A percentile compares a stretch with the other conserved stretches of the same genome.
Conservation (phyloP, 345 rosid genomes). For the Sisymbrium altissimum region DNA sequence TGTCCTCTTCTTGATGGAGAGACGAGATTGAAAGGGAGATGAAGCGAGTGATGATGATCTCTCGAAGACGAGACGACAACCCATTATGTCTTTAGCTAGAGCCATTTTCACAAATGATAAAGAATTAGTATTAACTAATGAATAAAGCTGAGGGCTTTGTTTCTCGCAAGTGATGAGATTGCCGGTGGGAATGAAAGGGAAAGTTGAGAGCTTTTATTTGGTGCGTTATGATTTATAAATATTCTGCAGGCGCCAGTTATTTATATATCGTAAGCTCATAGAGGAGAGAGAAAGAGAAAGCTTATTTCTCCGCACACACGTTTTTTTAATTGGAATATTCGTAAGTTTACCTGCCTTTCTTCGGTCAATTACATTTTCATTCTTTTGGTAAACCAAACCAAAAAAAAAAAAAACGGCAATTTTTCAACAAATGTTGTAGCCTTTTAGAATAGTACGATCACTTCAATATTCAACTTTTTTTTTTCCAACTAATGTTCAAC, state of each 20-base stretch:
- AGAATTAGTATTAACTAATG: not conserved
- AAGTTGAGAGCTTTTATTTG: conserved; percentile 4
- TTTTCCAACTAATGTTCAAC: not conserved
- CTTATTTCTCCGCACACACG: conserved; percentile 50
- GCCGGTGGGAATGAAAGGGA: not conserved
- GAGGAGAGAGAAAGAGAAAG: not conserved
- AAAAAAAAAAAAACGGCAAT: not conserved
- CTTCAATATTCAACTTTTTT: not conserved
- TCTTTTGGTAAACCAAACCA: not conserved
- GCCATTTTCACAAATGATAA: conserved; percentile 39
- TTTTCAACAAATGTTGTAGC: not conserved
- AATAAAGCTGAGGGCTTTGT: not conserved
- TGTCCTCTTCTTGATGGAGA: conserved; percentile 26
- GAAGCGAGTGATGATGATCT: conserved; percentile 40
- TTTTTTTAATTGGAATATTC: conserved; percentile 45
- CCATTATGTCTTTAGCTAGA: conserved; percentile 62
- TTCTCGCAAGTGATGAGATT: not conserved
- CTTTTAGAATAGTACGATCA: not conserved
- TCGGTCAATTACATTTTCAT: conserved; percentile 6
- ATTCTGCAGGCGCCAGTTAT: not conserved
- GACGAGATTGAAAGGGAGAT: conserved; percentile 30
- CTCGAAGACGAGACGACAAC: conserved; percentile 39
- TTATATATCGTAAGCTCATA: conserved; percentile 3
- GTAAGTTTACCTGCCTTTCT: not conserved
- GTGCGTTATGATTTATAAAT: not conserved